Conservation (phyloP, 108 stramenopile species). For the Conticribra weissflogii region DNA sequence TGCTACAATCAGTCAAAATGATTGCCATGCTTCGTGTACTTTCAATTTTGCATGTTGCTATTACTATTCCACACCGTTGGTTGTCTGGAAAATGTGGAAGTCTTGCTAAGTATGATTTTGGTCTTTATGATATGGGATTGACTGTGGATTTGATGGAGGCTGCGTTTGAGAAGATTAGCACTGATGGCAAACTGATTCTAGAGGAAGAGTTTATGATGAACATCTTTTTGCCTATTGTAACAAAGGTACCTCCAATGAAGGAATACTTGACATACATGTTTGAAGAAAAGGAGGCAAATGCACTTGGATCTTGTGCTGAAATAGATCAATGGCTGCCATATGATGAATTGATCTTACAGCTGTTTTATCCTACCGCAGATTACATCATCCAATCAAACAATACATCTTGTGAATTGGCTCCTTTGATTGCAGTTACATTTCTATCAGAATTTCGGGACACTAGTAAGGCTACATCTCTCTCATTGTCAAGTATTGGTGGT, state of each 20-base stretch:
- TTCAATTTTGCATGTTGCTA: no score
- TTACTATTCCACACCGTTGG: slow-evolving; percentile 8
- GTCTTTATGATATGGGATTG: no score
- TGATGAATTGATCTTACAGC: not conserved
- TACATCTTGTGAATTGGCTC: not conserved
- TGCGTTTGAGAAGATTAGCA: slow-evolving; percentile 7
- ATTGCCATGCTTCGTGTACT: slow-evolving; percentile 10
- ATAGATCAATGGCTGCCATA: not conserved
- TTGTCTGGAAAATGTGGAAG: slow-evolving; percentile 1
- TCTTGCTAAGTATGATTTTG: slow-evolving; percentile 8
- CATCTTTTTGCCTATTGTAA: not conserved
- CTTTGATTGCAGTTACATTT: not conserved
- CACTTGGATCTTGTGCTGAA: no score
- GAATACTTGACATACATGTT: slow-evolving; percentile 3
- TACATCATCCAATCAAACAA: not conserved
- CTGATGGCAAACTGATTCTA: not conserved
- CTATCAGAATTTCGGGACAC: not conserved
- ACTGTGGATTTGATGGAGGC: slow-evolving; percentile 11
- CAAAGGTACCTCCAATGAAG: slow-evolving; percentile 2
- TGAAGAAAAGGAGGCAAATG: not conserved
- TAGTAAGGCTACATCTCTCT: not conserved
- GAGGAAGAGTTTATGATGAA: slow-evolving; percentile 27
- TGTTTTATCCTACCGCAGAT: not conserved
- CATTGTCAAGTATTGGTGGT: no score
- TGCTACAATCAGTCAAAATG: slow-evolving; percentile 8